Evolutionary conservation across 257 asterid genomes (phyloP).

Genomic region (Solanum pimpinellifolium): DNA sequence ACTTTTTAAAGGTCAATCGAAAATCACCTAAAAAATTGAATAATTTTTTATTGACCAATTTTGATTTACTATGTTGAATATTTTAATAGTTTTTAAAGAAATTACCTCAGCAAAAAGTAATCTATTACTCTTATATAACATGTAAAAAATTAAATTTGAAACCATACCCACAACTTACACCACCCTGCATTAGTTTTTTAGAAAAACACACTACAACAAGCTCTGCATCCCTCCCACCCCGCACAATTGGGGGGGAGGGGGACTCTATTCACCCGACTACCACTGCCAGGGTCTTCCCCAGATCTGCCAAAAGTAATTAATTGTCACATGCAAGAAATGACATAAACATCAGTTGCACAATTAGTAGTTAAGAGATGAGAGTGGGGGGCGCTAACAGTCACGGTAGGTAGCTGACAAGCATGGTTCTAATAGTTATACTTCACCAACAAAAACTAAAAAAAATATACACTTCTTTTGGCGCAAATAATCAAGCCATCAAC

Average conservation of each 20-base stretch:
- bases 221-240: too few relatives aligned
- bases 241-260: too few relatives aligned
- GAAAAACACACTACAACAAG: fast-evolving
- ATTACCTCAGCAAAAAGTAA: fast-evolving
- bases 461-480: not conserved
- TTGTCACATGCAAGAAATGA: not conserved
- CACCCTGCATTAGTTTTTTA: too few relatives aligned
- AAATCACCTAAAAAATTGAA: too few relatives aligned
- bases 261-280: not conserved
- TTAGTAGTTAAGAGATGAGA: not conserved
- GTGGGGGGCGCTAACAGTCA: not conserved
- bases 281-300: not conserved
- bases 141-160: too few relatives aligned
- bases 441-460: not conserved
- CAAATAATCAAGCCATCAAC: not conserved
- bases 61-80: too few relatives aligned
- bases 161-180: too few relatives aligned
- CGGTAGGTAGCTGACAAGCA: not conserved
- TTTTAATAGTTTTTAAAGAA: too few relatives aligned
- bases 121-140: too few relatives aligned
- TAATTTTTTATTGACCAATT: too few relatives aligned
- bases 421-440: not conserved
- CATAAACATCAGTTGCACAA: not conserved
- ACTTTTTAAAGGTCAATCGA: too few relatives aligned
- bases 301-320: not conserved